phyloP scores from a whole-genome alignment of 441 rosid genomes.

The Dalechampia spathulata region DNA sequence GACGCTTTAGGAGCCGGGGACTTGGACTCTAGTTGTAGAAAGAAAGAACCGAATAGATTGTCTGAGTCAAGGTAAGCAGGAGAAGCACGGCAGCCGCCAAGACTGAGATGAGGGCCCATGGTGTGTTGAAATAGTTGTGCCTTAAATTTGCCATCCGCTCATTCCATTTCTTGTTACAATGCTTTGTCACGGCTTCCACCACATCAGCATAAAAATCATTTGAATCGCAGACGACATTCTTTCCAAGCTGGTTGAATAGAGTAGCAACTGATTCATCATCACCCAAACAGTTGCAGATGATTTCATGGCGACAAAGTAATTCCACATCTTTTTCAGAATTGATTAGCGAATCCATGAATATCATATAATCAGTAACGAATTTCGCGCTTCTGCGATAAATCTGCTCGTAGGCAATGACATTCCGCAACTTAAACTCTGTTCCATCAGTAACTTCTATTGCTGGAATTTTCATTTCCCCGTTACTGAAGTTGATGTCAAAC shows the following conservation, averaged over 20 bases:
- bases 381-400: background rate
- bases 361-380: background rate
- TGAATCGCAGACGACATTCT: background rate
- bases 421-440: slow-evolving; percentile 6
- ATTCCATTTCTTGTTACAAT: background rate
- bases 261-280: background rate
- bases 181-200: background rate
- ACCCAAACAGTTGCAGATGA: slow-evolving; percentile 7
- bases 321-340: slow-evolving; percentile 1
- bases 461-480: slow-evolving; percentile 4
- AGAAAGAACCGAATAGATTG: background rate
- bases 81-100: slow-evolving; percentile 3
- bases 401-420: background rate
- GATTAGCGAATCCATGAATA: slow-evolving; percentile 4
- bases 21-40: background rate
- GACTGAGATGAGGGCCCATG: slow-evolving; percentile 10
- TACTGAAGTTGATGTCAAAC: background rate
- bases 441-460: background rate
- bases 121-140: slow-evolving; percentile 13
- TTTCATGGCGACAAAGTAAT: slow-evolving; percentile 3
- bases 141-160: slow-evolving; percentile 3
- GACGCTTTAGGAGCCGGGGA: too few species aligned
- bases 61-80: slow-evolving; percentile 1
- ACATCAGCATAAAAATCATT: background rate
- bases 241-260: background rate